A percentile compares a stretch with the other conserved stretches of the same genome.
Conservation (phyloP, 352 stramenopile species). For the Pythium folliculosum region DNA sequence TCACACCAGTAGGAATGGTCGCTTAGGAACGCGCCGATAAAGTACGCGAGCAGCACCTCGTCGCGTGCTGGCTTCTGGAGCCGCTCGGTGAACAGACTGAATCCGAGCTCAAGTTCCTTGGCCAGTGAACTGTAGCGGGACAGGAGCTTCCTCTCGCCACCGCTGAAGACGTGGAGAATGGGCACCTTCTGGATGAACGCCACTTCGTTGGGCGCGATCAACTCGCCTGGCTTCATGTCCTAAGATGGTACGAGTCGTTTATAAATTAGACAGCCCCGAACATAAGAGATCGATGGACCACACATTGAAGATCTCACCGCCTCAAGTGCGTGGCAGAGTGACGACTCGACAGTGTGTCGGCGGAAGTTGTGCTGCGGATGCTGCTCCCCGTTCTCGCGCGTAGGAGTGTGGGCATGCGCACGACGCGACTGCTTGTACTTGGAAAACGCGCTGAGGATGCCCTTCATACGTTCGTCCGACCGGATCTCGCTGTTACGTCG, state of each 20-base stretch:
- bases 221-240: conserved; percentile 21
- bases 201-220: conserved; percentile 20
- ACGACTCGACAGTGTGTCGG: conserved; percentile 25
- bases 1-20: conserved; percentile 66
- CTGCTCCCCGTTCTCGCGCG: background rate
- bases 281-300: too few relatives aligned
- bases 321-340: conserved; percentile 24
- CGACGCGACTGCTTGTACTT: conserved; percentile 27
- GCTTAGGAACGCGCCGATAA: conserved; percentile 66
- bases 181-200: conserved; percentile 40
- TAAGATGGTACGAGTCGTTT: background rate
- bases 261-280: too few relatives aligned
- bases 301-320: too few relatives aligned
- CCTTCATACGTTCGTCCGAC: conserved; percentile 22
- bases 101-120: conserved; percentile 51
- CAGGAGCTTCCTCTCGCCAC: conserved; percentile 52
- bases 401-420: background rate
- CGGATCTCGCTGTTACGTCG: conserved; percentile 40
- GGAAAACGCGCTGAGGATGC: conserved; percentile 20
- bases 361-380: background rate
- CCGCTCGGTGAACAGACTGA: conserved; percentile 60
- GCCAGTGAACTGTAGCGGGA: conserved; percentile 33
- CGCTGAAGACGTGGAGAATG: conserved; percentile 47
- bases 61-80: conserved; percentile 56
- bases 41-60: conserved; percentile 65